Percentiles rank a stretch among this genome's conserved stretches.
Evolutionary conservation across 2,329 filamentous ascomycete species (phyloP).

Genomic region (Cladosporium sp.): DNA sequence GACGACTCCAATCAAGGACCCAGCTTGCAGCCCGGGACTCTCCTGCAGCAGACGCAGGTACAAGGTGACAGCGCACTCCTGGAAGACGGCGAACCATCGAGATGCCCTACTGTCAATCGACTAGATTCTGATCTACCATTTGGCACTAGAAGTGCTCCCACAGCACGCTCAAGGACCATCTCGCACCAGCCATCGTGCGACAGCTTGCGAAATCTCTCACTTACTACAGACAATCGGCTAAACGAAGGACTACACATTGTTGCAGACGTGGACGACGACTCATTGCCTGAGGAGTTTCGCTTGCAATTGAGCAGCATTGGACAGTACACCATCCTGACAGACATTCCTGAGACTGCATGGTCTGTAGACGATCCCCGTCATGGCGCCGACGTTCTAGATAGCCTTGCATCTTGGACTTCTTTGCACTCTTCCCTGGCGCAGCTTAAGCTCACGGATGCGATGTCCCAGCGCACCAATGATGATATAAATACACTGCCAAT

Average conservation of each 20-base stretch:
- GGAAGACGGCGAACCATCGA: not conserved
- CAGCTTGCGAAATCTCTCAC: not conserved
- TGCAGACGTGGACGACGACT: not conserved
- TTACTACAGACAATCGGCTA: not conserved
- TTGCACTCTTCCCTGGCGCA: not conserved
- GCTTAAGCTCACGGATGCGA: not conserved
- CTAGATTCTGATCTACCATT: constrained; percentile 11
- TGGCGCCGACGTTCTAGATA: not conserved
- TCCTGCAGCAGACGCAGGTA: not conserved
- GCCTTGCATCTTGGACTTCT: not conserved
- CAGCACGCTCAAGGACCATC: not conserved
- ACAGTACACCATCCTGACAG: constrained; percentile 4
- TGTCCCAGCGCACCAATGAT: not conserved
- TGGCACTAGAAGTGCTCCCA: constrained; percentile 10
- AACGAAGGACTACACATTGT: not conserved
- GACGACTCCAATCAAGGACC: not conserved
- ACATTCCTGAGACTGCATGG: constrained; percentile 6
- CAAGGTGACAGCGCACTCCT: not conserved
- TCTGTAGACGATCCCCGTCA: constrained; percentile 9
- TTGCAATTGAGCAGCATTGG: not conserved
- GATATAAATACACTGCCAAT: not conserved
- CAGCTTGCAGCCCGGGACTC: not conserved
- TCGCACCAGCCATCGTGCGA: constrained; percentile 10
- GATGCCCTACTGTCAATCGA: not conserved
- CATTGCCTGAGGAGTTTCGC: not conserved